Conservation (phyloP, 1,284 basidiomycete genomes). For the Erythrobasidium hasegawianum region DNA sequence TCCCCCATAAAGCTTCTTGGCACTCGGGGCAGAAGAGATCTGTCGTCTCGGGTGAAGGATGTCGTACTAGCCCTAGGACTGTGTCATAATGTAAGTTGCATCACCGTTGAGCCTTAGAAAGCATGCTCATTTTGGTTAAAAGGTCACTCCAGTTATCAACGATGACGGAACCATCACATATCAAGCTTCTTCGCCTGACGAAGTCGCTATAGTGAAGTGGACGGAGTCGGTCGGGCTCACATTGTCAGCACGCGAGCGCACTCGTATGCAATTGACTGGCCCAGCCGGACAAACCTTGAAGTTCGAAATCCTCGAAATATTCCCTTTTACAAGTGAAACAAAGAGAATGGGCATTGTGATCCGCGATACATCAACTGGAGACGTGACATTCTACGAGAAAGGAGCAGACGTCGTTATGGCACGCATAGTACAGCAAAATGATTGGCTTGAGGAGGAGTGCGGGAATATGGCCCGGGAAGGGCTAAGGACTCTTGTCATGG, state of each 20-base stretch:
- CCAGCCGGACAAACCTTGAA: conserved; percentile 61
- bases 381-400: conserved; percentile 89
- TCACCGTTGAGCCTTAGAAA: not conserved
- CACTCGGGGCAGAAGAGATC: conserved; percentile 78
- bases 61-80: conserved; percentile 88
- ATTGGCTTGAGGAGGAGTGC: conserved; percentile 98
- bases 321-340: conserved; percentile 94
- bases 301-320: conserved; percentile 88
- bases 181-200: conserved; percentile 97
- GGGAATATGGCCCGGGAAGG: conserved; percentile 99
- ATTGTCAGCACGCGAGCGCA: conserved; percentile 81
- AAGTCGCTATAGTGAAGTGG: conserved; percentile 97
- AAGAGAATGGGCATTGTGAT: conserved; percentile 99
- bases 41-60: conserved; percentile 88
- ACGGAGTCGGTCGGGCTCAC: conserved; percentile 90
- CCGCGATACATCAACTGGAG: conserved; percentile 67
- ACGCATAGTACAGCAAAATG: conserved; percentile 88
- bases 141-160: conserved; percentile 92
- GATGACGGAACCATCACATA: conserved; percentile 93
- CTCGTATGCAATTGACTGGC: conserved; percentile 71
- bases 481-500: conserved; percentile 88
- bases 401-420: conserved; percentile 98
- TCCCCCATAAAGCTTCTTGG: conserved; percentile 6
- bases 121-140: conserved; percentile 10
- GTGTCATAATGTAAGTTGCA: conserved; percentile 81